Conservation (phyloP, 2,329 filamentous ascomycete species). For the Cytospora chrysosperma region DNA sequence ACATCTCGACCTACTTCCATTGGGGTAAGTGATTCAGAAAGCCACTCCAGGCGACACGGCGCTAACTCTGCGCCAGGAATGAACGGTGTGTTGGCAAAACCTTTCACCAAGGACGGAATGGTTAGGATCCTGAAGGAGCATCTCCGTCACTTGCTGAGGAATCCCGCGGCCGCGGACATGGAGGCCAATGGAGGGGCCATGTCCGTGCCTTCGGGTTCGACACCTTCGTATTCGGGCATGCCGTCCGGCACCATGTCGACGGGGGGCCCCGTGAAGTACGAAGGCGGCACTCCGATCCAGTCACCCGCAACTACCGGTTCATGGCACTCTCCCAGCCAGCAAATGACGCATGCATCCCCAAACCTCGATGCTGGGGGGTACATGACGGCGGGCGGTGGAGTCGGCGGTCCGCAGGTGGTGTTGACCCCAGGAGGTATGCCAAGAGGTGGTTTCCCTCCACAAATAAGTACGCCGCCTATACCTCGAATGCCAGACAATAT, state of each 20-base stretch:
- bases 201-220: constrained; percentile 25
- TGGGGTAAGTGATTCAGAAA: constrained; percentile 65
- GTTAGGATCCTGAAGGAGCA: constrained; percentile 86
- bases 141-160: constrained; percentile 77
- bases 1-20: constrained; percentile 95
- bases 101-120: constrained; percentile 88
- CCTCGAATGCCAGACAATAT: constrained; percentile 36
- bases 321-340: constrained; percentile 52
- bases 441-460: constrained; percentile 36
- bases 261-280: constrained; percentile 47
- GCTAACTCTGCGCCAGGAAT: constrained; percentile 61
- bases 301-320: constrained; percentile 49
- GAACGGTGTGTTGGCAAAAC: constrained; percentile 96
- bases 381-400: constrained; percentile 45
- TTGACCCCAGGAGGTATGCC: constrained; percentile 38
- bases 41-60: constrained; percentile 12
- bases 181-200: constrained; percentile 34
- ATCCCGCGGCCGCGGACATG: constrained; percentile 44
- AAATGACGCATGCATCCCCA: constrained; percentile 49
- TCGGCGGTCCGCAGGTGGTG: constrained; percentile 40
- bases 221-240: constrained; percentile 32
- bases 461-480: constrained; percentile 31
- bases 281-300: constrained; percentile 52
- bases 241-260: constrained; percentile 34
- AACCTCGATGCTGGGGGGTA: constrained; percentile 38